phyloP scores from a whole-genome alignment of 169 alveolate genomes.

The Eimeria tenella region DNA sequence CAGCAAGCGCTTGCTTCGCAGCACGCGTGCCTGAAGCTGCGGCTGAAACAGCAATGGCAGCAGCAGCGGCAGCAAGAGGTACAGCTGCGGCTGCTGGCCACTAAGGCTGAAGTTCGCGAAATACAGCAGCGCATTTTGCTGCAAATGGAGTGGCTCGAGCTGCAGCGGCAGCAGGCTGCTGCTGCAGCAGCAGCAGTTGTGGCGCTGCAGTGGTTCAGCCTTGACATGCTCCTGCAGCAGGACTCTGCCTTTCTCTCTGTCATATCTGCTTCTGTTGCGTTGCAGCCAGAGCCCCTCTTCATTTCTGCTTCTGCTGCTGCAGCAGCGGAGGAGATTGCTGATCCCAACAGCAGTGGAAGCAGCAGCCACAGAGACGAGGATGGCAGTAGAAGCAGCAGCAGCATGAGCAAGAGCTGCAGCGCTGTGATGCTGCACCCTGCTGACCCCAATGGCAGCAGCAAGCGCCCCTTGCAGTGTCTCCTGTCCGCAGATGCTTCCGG shows the following conservation, averaged over 20 bases:
- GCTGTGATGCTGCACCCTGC: slow-evolving; percentile 5
- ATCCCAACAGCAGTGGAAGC: neutral
- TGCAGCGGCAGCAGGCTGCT: slow-evolving; percentile 14
- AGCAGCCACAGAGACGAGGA: neutral
- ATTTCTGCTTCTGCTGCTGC: slow-evolving; percentile 37
- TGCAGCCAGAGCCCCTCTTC: slow-evolving; percentile 23
- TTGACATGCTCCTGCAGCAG: neutral
- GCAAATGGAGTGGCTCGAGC: slow-evolving; percentile 2
- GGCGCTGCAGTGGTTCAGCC: slow-evolving; percentile 25
- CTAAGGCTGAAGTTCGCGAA: neutral
- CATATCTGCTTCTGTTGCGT: neutral
- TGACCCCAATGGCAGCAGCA: neutral
- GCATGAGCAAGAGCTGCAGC: neutral
- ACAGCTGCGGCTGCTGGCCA: slow-evolving; percentile 1
- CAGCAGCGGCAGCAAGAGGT: slow-evolving; percentile 29
- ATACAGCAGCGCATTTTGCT: neutral
- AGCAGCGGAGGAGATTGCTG: neutral
- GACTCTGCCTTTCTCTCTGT: neutral
- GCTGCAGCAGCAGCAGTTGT: slow-evolving; percentile 3
- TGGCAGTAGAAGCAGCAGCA: slow-evolving; percentile 6
- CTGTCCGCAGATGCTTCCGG: slow-evolving; percentile 25
- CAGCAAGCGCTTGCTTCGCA: neutral
- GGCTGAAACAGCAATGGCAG: slow-evolving; percentile 16
- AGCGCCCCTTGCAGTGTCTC: neutral
- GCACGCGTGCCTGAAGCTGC: neutral